Evolutionary conservation across 306 rosid species (phyloP), one percentile per base, ranked within the genome.

Genomic region (Sphenostylis stenocarpa): DNA sequence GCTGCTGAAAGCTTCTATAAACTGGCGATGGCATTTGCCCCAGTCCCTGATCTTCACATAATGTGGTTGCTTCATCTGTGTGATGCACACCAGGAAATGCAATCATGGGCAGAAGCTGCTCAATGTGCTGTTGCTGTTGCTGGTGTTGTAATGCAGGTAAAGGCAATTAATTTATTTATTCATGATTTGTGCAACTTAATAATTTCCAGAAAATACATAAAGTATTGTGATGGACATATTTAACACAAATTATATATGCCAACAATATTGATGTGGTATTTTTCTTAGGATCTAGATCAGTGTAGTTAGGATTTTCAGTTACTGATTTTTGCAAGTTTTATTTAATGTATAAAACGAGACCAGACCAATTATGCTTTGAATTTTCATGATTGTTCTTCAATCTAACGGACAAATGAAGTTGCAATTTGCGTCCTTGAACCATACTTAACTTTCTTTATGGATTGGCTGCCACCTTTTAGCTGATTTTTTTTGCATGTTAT

Each of bases 41-140:
- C 98, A 3, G 97, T 95, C 72, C 98, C 98, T 66, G 98, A 95
- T 89, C 98, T 95, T 82, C 97, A 95, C 88, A 95, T 95, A 75
- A 95, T 95, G 98, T 95, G 98, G 98, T 85, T 95, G 82, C 92
- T 95, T 55, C 98, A 95, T 88, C 84, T 95, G 34, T 95, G 98
- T 81, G 98, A 95, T 82, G 98, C 98, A 1, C 98, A 95, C 79
- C 98, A 92, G 72, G 97, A 95, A 89, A 90, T 95, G 97, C 98
- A 92, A 81, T 95, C 98, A 20, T 92, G 97, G 97, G 98, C 97
- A 12, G 98, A 95, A 89, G 93, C 98, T 80, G 98, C 98, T 72
- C 98, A 95, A 83, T 95, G 98, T 84, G 96, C 98, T 26, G 98
- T 95, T 23, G 98, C 97, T 19, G 97, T 95, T 64, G 97, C 98